Conservation (phyloP, 2,329 filamentous ascomycete genomes). For the Colletotrichum lupini region DNA sequence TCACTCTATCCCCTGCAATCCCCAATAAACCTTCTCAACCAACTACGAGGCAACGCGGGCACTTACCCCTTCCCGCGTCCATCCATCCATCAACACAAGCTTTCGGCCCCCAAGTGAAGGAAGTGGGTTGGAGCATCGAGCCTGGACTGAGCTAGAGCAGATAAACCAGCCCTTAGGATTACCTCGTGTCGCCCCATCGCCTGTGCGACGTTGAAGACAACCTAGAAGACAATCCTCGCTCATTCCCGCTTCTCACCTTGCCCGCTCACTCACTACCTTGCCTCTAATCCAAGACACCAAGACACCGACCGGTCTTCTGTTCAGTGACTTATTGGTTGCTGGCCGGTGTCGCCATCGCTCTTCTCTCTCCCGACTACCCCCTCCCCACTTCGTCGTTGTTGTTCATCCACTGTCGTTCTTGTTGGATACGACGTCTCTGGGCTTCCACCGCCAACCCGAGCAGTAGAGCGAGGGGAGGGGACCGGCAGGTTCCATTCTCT, state of each 20-base stretch:
- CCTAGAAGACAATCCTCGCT: background rate
- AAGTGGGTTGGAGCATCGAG: conserved; percentile 24
- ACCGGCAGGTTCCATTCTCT: conserved; percentile 33
- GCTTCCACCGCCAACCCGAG: background rate
- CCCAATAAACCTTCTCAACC: background rate
- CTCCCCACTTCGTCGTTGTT: background rate
- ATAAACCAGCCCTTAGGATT: conserved; percentile 10
- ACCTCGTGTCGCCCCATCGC: conserved; percentile 33
- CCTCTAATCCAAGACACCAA: background rate
- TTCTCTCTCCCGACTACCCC: background rate
- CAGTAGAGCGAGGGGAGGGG: background rate
- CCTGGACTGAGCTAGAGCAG: conserved; percentile 19
- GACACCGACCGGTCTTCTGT: background rate
- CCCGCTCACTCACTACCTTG: background rate
- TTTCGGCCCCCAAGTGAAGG: conserved; percentile 11
- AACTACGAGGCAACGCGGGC: background rate
- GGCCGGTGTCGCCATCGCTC: conserved; percentile 17
- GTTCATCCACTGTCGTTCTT: conserved; percentile 5
- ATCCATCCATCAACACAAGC: background rate
- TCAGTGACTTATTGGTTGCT: background rate
- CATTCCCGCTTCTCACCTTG: conserved; percentile 22
- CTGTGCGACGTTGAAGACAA: conserved; percentile 36
- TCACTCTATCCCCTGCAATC: conserved; percentile 1
- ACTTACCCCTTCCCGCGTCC: background rate
- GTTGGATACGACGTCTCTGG: conserved; percentile 26